Evolutionary conservation across 208 protist species (phyloP).

Genomic region (Leishmania tarentolae): DNA sequence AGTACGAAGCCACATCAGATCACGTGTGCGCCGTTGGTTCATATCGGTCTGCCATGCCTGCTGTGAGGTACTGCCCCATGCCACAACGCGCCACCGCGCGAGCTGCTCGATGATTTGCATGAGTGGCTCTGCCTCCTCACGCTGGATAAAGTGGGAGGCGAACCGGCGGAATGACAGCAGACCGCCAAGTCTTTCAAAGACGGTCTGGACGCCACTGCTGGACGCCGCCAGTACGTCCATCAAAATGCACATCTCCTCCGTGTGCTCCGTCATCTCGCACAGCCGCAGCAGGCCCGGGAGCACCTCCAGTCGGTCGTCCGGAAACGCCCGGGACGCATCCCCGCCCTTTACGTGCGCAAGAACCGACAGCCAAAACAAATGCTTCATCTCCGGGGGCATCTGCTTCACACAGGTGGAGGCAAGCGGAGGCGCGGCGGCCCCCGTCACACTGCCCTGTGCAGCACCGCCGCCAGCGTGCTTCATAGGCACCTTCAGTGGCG

Average conservation of each 20-base stretch:
- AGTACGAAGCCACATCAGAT: slow-evolving; percentile 70
- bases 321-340: slow-evolving; percentile 49
- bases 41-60: slow-evolving; percentile 72
- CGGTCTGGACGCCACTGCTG: slow-evolving; percentile 53
- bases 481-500: slow-evolving; percentile 35
- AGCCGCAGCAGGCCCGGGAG: slow-evolving; percentile 70
- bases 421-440: slow-evolving; percentile 18
- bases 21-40: slow-evolving; percentile 33
- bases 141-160: slow-evolving; percentile 42
- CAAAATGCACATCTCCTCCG: slow-evolving; percentile 63
- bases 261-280: slow-evolving; percentile 64
- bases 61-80: slow-evolving; percentile 64
- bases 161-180: slow-evolving; percentile 67
- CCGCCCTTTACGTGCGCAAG: slow-evolving; percentile 70
- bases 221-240: slow-evolving; percentile 59
- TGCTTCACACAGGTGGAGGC: slow-evolving; percentile 45
- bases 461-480: slow-evolving; percentile 23
- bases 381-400: slow-evolving; percentile 67
- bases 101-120: slow-evolving; percentile 66
- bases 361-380: slow-evolving; percentile 70
- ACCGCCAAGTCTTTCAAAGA: slow-evolving; percentile 73
- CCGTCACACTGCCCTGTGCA: slow-evolving; percentile 7
- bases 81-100: slow-evolving; percentile 43
- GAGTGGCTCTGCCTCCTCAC: slow-evolving; percentile 35
- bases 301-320: slow-evolving; percentile 51